Conservation (phyloP, 1,139 yeast species). For the Scheffersomyces titani region DNA sequence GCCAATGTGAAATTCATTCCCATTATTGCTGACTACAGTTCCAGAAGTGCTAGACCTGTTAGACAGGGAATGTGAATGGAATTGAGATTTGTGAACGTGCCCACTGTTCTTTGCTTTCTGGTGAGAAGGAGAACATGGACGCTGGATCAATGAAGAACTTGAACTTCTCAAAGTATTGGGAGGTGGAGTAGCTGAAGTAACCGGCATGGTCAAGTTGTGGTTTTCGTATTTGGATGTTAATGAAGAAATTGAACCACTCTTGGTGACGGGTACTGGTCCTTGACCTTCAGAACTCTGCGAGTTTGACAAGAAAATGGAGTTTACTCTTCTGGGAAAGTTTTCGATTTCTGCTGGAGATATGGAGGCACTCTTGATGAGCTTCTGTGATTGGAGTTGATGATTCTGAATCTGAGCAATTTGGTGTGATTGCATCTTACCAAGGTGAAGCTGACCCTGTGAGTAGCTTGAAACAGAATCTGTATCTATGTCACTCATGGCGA, state of each 20-base stretch:
- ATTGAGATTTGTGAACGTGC: slow-evolving; percentile 34
- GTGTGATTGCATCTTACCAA: neutral
- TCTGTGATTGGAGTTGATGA: slow-evolving; percentile 2
- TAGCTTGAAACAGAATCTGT: slow-evolving; percentile 22
- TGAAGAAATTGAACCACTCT: slow-evolving; percentile 23
- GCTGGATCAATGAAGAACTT: slow-evolving; percentile 13
- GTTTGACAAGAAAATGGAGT: slow-evolving; percentile 12
- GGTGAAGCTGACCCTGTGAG: slow-evolving; percentile 6
- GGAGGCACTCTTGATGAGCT: slow-evolving; percentile 6
- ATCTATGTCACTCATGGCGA: slow-evolving; percentile 22
- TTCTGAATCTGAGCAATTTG: slow-evolving; percentile 2
- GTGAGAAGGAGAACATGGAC: slow-evolving; percentile 19
- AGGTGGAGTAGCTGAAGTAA: slow-evolving; percentile 12
- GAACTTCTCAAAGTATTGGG: slow-evolving; percentile 15
- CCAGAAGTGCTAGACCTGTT: slow-evolving; percentile 3
- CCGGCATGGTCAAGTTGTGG: slow-evolving; percentile 30
- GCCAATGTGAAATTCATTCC: slow-evolving; percentile 6
- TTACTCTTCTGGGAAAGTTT: slow-evolving; percentile 15
- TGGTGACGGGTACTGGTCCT: slow-evolving; percentile 6
- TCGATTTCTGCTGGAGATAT: slow-evolving; percentile 10
- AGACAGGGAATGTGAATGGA: slow-evolving; percentile 6
- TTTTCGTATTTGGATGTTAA: slow-evolving; percentile 31
- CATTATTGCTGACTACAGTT: slow-evolving; percentile 7
- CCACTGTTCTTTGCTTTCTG: slow-evolving; percentile 29
- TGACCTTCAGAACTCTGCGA: slow-evolving; percentile 4